Conservation (phyloP, 495 filamentous ascomycete genomes). For the Penicillium silybi region DNA sequence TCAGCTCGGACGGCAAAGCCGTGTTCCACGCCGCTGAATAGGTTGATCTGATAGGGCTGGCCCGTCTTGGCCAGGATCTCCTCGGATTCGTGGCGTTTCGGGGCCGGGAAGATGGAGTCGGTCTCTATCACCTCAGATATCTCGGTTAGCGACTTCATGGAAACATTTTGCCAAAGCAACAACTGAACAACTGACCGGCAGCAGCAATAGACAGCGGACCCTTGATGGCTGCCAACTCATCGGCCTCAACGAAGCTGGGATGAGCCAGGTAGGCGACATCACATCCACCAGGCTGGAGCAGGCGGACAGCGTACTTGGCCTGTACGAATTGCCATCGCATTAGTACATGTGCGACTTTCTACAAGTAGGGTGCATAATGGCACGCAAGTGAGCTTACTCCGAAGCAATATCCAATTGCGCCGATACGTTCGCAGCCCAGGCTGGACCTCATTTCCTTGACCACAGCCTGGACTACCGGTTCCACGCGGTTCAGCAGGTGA, state of each 20-base stretch:
- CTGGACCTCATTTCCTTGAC: constrained; percentile 50
- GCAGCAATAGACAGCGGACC: constrained; percentile 69
- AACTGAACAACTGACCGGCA: constrained; percentile 46
- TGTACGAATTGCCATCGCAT: background rate
- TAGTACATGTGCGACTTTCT: background rate
- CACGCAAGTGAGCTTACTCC: constrained; percentile 32
- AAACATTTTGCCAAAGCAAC: background rate
- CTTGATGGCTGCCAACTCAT: constrained; percentile 62
- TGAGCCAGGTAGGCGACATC: constrained; percentile 68
- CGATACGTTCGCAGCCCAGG: constrained; percentile 58
- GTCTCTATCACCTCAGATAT: constrained; percentile 43
- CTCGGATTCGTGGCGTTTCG: constrained; percentile 55
- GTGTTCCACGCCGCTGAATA: constrained; percentile 67
- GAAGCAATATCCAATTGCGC: constrained; percentile 75
- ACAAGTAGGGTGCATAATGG: background rate
- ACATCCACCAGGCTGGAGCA: constrained; percentile 32
- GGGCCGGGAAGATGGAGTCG: constrained; percentile 64
- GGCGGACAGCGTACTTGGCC: constrained; percentile 49
- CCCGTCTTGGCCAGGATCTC: constrained; percentile 52
- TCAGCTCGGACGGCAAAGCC: constrained; percentile 71
- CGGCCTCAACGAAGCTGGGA: constrained; percentile 64
- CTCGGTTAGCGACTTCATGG: background rate
- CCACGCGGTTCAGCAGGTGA: constrained; percentile 55
- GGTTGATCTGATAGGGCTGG: constrained; percentile 68
- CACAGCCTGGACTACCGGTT: constrained; percentile 54